Base-by-base conservation (phyloP, 1,139 yeast genomes). In the Oligophagozyma castellii region DNA sequence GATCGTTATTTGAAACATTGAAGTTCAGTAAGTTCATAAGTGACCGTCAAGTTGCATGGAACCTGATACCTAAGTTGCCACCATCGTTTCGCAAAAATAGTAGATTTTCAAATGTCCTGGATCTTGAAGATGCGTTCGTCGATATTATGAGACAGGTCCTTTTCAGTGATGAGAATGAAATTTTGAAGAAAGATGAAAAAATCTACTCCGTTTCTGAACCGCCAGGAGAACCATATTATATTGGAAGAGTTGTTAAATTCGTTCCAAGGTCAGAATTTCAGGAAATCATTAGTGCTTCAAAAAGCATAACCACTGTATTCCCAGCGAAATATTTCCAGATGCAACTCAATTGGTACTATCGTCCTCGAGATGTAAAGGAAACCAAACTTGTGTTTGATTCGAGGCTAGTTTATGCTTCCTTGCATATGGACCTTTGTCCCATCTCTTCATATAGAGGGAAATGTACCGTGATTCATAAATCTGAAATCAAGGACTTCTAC, bases 141-240 rank as follows among this genome's bases (percentile, higher is more conserved):
- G 45, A 49, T 25, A 22, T 40, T 2, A 22, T 32, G 22, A 31
- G 43, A 29, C 46, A 49, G 34, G 15, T 29, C 29, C 6, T 54
- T 25, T 29, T 36, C 37, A 29, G 43, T 31, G 37, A 40, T 3
- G 58, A 57, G 22, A 60, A 63, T 2, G 39, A 40, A 5, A 39
- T 56, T 3, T 33, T 56, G 11, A 44, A 55, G 18, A 46, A 46
- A 19, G 59, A 64, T 35, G 94, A 86, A 34, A 75, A 66, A 39
- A 77, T 86, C 4, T 86, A 80, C 50, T 73, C 89, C 71, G 65
- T 84, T 15, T 74, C 93, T 38, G 95, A 83, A 50, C 95, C 95
- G 1, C 89, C 95, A 0, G 93, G 94, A 1, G 96, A 86, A 43
- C 95, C 96, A 0, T 86, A 80, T 56, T 84, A 81, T 46, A 70